Base-by-base conservation (phyloP, 345 rosid species). In the Aquilaria sinensis region DNA sequence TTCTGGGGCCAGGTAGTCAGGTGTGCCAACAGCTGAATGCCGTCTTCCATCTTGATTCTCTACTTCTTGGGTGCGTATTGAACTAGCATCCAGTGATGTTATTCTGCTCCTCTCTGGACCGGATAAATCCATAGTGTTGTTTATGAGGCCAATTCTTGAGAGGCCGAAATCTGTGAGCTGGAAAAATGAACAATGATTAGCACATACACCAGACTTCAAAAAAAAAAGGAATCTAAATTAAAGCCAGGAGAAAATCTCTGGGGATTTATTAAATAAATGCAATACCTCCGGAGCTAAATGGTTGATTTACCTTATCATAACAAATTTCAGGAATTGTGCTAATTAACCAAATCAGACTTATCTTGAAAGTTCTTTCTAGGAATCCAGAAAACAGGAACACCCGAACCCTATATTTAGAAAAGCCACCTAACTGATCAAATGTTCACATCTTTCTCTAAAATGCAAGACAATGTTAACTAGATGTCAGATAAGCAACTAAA, bases 151-250 rank as follows among this genome's bases (percentile, higher is more conserved):
- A 68, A 88, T 84, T 77, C 82, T 85, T 62, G 92, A 88, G 56
- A 88, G 79, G 72, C 96, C 92, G 65, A 88, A 88, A 72, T 88
- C 96, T 74, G 96, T 88, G 63, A 88, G 88, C 96, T 89, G 96
- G 70, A 73, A 70, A 64, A 51, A 72, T 64, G 66, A 58, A 66
- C 56, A 76, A 74, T 46, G 37, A 73, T 70, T 58, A 82, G 72
- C 51, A 57, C 1, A 11, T 37, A 37, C 32, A 53, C 33, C 30
- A 29, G 12, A 23, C 10, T 33, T 10, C n/a, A 7, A 9, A 2
- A 53, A n/a, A n/a, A 15, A 48, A 43, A 30, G 46, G 51, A 66
- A 34, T 46, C 14, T 16, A 32, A 12, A 37, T 53, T 16, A 30
- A 1, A 3, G 60, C 16, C 5, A 37, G 43, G 8, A 3, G 32